Percentiles rank a stretch among this genome's conserved stretches.
Evolutionary conservation across 139 green algal genomes (phyloP).

Genomic region (Zygnema circumcarinatum): DNA sequence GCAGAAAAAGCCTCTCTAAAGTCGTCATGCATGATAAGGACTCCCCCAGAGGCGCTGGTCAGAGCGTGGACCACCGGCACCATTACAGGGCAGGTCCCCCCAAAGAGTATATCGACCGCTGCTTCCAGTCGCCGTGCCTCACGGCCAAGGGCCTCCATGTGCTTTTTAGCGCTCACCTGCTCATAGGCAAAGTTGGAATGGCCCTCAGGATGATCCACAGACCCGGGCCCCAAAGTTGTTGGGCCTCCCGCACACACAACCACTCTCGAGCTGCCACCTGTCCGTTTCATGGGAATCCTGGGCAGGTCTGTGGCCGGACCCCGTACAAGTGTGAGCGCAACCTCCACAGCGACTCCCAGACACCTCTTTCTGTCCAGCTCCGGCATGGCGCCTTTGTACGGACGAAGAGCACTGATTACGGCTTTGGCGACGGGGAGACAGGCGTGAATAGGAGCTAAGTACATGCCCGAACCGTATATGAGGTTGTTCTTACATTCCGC

Average conservation of each 20-base stretch:
- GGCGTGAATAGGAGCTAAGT: conserved; percentile 43
- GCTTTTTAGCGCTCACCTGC: neutral
- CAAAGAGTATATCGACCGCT: conserved; percentile 64
- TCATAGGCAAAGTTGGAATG: conserved; percentile 31
- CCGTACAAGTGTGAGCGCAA: conserved; percentile 58
- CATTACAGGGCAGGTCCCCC: conserved; percentile 51
- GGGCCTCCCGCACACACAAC: conserved; percentile 54
- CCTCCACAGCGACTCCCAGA: conserved; percentile 56
- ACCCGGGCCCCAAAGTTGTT: conserved; percentile 50
- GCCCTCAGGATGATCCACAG: neutral
- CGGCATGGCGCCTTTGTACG: conserved; percentile 23
- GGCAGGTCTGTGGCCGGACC: conserved; percentile 47
- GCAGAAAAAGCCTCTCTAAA: conserved; percentile 50
- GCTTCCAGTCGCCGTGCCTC: conserved; percentile 48
- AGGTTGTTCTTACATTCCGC: conserved; percentile 30
- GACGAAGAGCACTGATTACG: conserved; percentile 49
- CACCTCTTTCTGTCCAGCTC: conserved; percentile 36
- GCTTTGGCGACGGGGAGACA: conserved; percentile 50
- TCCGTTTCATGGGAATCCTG: neutral
- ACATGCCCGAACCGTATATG: conserved; percentile 39
- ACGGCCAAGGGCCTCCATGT: conserved; percentile 50
- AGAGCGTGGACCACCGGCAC: conserved; percentile 57
- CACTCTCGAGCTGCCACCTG: conserved; percentile 38
- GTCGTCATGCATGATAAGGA: conserved; percentile 60
- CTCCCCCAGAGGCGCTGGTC: conserved; percentile 56